These are phyloP conservation scores for Athelia psychrophila DNA, from an alignment of 1,284 basidiomycete species.

Conservation along the genomic window DNA sequence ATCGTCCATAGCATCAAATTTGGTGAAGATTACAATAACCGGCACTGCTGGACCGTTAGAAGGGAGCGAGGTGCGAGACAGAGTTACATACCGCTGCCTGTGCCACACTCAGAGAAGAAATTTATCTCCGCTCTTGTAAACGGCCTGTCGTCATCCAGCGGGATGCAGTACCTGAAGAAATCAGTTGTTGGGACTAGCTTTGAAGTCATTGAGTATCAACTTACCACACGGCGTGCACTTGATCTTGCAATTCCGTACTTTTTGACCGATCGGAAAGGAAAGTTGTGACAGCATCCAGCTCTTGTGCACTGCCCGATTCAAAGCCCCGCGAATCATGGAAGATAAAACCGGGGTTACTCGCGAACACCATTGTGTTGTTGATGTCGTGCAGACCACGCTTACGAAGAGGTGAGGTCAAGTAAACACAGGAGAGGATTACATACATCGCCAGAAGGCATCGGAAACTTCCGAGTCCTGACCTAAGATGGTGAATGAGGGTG, in stretches of 20 bases:
- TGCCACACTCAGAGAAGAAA: neutral
- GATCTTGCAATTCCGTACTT: slow-evolving; percentile 3
- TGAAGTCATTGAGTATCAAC: neutral
- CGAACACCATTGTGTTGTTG: slow-evolving; percentile 13
- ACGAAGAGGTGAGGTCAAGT: neutral
- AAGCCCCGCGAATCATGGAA: slow-evolving; percentile 29
- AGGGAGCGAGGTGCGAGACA: neutral
- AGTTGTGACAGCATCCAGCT: slow-evolving; percentile 14
- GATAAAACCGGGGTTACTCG: slow-evolving; percentile 14
- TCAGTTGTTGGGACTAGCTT: neutral
- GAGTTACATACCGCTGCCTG: neutral
- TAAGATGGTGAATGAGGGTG: neutral
- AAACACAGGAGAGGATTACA: neutral
- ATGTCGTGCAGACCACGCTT: slow-evolving; percentile 18
- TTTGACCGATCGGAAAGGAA: slow-evolving; percentile 15
- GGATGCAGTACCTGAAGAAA: neutral
- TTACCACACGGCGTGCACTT: slow-evolving; percentile 24
- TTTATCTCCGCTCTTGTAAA: neutral
- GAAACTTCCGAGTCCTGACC: neutral
- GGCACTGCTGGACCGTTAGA: neutral
- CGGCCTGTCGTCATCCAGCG: neutral
- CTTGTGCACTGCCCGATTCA: slow-evolving; percentile 17
- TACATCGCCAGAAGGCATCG: neutral
- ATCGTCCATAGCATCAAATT: slow-evolving; percentile 1
- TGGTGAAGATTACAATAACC: neutral